Conservation (phyloP, 129 eudicot species). For the Flaveria linearis region DNA sequence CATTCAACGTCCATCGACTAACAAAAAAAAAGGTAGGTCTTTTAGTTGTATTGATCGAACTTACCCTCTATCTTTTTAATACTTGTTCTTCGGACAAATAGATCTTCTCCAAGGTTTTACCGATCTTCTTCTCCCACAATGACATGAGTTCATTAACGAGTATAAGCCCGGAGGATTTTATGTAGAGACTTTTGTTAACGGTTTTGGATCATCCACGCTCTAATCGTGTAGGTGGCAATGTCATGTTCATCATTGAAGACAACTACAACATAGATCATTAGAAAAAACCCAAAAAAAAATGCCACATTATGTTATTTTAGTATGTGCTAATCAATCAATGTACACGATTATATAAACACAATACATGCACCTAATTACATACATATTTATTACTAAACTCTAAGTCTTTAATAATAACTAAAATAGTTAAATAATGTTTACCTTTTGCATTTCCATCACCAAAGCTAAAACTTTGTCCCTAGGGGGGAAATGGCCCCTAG, state of each 20-base stretch:
- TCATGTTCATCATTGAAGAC: constrained; percentile 46
- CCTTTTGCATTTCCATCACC: constrained; percentile 53
- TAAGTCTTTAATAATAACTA: not conserved
- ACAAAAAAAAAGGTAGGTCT: not conserved
- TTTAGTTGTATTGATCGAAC: not conserved
- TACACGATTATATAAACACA: too few species aligned
- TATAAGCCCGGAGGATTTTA: constrained; percentile 38
- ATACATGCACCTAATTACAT: too few species aligned
- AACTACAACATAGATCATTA: constrained; percentile 22
- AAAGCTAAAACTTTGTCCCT: constrained; percentile 45
- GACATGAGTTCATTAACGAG: constrained; percentile 49
- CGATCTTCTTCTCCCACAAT: constrained; percentile 51
- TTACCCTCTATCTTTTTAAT: constrained; percentile 42
- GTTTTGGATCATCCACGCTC: constrained; percentile 51
- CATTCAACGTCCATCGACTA: not conserved
- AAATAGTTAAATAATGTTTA: constrained; percentile 3
- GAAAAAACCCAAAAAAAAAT: not conserved
- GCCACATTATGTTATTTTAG: too few species aligned
- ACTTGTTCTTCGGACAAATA: constrained; percentile 44
- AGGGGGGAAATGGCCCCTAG: constrained; percentile 49
- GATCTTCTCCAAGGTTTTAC: constrained; percentile 35
- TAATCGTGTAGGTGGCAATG: constrained; percentile 47
- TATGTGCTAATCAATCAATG: too few species aligned
- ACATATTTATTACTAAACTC: too few species aligned
- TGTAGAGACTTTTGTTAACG: constrained; percentile 41